Evolutionary conservation across 1,284 basidiomycete species (phyloP).

Genomic region (Rhodotorula glutinis): DNA sequence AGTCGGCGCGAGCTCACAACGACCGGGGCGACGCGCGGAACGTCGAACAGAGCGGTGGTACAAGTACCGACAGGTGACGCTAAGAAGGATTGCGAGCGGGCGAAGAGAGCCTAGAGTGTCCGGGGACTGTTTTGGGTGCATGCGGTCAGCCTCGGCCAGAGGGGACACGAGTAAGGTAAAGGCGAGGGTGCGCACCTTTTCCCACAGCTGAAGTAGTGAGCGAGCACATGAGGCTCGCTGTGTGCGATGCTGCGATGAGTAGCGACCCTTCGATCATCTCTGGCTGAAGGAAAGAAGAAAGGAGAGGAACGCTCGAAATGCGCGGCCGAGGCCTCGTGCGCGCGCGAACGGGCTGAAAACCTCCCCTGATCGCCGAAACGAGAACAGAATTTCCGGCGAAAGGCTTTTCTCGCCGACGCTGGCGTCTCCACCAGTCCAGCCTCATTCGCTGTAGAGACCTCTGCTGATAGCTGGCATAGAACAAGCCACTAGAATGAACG

Average conservation of each 20-base stretch:
- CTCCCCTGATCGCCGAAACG: neutral
- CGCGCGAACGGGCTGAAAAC: neutral
- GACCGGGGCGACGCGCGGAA: neutral
- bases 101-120: slow-evolving; percentile 6
- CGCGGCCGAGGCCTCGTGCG: neutral
- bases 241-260: slow-evolving; percentile 26
- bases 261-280: slow-evolving; percentile 34
- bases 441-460: too few relatives aligned
- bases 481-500: too few relatives aligned
- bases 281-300: neutral
- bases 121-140: slow-evolving; percentile 15
- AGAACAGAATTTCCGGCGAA: too few relatives aligned
- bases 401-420: too few relatives aligned
- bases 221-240: slow-evolving; percentile 6
- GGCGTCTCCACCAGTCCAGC: too few relatives aligned
- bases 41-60: neutral
- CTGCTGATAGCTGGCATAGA: too few relatives aligned
- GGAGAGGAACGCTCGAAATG: neutral
- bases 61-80: neutral
- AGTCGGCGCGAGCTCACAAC: slow-evolving; percentile 1
- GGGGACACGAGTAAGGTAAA: neutral
- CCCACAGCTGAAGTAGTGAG: slow-evolving; percentile 28
- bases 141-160: too few relatives aligned
- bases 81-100: slow-evolving; percentile 1
- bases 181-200: slow-evolving; percentile 20